Evolutionary conservation across 257 asterid genomes (phyloP).

Genomic region (Euphrasia confusa): DNA sequence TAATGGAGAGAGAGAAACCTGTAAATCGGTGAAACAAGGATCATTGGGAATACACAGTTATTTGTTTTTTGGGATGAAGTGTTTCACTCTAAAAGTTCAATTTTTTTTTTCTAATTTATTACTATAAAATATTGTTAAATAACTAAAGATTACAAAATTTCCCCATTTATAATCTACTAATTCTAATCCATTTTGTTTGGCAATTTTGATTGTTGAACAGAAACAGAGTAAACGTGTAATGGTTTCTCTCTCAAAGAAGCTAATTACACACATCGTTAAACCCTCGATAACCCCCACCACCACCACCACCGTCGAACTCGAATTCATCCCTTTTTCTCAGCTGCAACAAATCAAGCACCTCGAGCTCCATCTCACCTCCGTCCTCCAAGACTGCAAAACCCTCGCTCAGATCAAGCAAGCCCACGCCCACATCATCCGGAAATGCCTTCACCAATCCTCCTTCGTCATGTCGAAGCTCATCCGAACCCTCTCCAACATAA

Average conservation of each 20-base stretch:
- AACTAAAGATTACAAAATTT: too few species aligned
- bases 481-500: constrained; percentile 51
- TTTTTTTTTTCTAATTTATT: too few species aligned
- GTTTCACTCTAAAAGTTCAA: too few species aligned
- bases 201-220: too few species aligned
- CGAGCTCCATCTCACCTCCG: constrained; percentile 43
- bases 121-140: too few species aligned
- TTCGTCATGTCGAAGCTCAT: constrained; percentile 59
- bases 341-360: constrained; percentile 50
- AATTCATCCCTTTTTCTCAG: constrained; percentile 57
- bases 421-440: constrained; percentile 54
- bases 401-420: constrained; percentile 58
- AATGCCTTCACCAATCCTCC: constrained; percentile 70
- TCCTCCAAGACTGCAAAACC: constrained; percentile 51
- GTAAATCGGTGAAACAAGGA: too few species aligned
- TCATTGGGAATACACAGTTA: background rate
- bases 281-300: constrained; percentile 22
- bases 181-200: too few species aligned
- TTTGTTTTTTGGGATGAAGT: too few species aligned
- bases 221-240: constrained; percentile 29
- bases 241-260: constrained; percentile 45
- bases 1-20: too few species aligned
- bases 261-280: constrained; percentile 29
- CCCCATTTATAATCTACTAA: too few species aligned
- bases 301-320: constrained; percentile 12